Evolutionary conservation across 1,284 basidiomycete genomes (phyloP).

Genomic region (Takashimella tepidaria): DNA sequence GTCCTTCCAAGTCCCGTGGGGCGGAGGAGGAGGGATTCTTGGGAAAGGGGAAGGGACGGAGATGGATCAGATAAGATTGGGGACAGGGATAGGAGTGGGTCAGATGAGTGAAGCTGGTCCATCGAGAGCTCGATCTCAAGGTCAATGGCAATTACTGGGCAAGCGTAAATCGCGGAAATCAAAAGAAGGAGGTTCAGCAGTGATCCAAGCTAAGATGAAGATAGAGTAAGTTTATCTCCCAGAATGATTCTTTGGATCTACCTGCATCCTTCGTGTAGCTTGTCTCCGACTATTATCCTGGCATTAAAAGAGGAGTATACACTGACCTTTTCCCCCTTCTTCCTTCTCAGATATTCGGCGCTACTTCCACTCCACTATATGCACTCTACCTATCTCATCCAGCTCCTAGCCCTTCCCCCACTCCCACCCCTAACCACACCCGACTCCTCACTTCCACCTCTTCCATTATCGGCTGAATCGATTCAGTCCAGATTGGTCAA

Average conservation of each 20-base stretch:
- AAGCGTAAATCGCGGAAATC: conserved; percentile 11
- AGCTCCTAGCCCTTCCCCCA: conserved; percentile 27
- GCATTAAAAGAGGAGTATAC: too few relatives aligned
- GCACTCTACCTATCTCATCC: conserved; percentile 36
- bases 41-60: conserved; percentile 8
- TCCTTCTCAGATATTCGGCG: conserved; percentile 37
- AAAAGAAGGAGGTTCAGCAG: too few relatives aligned
- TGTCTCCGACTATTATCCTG: background rate
- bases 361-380: conserved; percentile 42
- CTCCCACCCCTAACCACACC: conserved; percentile 25
- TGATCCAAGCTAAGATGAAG: conserved; percentile 12
- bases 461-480: conserved; percentile 23
- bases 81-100: background rate
- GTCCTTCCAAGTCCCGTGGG: conserved; percentile 11
- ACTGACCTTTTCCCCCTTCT: too few relatives aligned
- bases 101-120: too few relatives aligned
- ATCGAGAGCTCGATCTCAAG: too few relatives aligned
- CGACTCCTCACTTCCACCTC: conserved; percentile 20
- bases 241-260: too few relatives aligned
- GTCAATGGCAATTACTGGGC: too few relatives aligned
- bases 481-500: conserved; percentile 47
- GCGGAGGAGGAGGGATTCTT: conserved; percentile 8
- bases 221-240: conserved; percentile 28
- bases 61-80: conserved; percentile 18
- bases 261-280: too few relatives aligned